phyloP scores from a whole-genome alignment of 495 filamentous ascomycete genomes.

The Penicillium ucsense region DNA sequence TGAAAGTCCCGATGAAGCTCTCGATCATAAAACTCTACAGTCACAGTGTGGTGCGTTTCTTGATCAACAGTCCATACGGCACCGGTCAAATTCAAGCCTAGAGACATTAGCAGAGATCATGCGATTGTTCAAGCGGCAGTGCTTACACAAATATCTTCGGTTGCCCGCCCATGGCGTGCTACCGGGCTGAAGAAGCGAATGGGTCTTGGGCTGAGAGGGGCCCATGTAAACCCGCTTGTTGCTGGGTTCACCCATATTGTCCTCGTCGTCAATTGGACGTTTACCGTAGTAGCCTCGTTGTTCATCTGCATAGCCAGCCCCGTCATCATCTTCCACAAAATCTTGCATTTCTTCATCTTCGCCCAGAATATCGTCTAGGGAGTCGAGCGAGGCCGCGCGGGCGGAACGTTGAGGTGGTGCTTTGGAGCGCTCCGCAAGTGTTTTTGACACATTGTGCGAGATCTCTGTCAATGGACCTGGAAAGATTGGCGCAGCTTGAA shows the following conservation, averaged over 20 bases:
- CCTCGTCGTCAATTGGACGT: conserved; percentile 44
- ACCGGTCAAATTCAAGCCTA: conserved; percentile 74
- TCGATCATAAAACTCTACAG: conserved; percentile 94
- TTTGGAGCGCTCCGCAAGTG: conserved; percentile 47
- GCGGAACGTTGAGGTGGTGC: conserved; percentile 31
- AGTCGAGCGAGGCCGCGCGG: conserved; percentile 43
- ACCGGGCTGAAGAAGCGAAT: conserved; percentile 82
- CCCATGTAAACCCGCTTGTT: conserved; percentile 55
- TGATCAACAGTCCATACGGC: conserved; percentile 97
- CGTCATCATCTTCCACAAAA: conserved; percentile 92
- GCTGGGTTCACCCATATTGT: conserved; percentile 30
- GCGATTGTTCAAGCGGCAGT: not conserved
- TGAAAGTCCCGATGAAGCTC: conserved; percentile 89
- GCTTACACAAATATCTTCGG: conserved; percentile 73
- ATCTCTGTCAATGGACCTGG: conserved; percentile 68
- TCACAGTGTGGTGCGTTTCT: conserved; percentile 88
- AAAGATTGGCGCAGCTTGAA: conserved; percentile 77
- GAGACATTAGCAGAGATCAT: conserved; percentile 13
- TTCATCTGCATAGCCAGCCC: conserved; percentile 69
- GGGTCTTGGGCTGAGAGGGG: conserved; percentile 56
- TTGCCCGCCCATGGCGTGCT: conserved; percentile 94
- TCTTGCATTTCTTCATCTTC: conserved; percentile 51
- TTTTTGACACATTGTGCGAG: conserved; percentile 50
- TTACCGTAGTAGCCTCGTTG: conserved; percentile 51
- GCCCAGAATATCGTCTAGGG: conserved; percentile 49